Percentiles rank a stretch among this genome's conserved stretches.
Conservation (phyloP, 2,329 filamentous ascomycete species). For the Fonsecaea monophora region DNA sequence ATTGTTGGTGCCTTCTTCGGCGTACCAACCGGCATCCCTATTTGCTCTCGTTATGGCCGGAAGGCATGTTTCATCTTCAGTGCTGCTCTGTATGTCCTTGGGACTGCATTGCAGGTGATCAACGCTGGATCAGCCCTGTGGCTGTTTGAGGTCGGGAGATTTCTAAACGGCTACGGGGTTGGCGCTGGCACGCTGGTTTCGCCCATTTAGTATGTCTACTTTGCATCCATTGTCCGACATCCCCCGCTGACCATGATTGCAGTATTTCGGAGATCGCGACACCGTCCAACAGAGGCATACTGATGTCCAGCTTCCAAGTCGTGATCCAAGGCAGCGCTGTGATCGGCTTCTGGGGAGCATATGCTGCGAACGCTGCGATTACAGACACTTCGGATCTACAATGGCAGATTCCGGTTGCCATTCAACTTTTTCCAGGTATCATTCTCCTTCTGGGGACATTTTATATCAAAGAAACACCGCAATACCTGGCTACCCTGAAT, state of each 20-base stretch:
- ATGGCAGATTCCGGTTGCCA: constrained; percentile 60
- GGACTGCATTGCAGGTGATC: constrained; percentile 24
- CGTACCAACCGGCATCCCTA: constrained; percentile 24
- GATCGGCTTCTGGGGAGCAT: constrained; percentile 35
- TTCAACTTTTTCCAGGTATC: constrained; percentile 60
- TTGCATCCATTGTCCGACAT: not conserved
- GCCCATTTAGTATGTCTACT: constrained; percentile 26
- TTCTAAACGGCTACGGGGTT: constrained; percentile 32
- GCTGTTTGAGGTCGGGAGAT: constrained; percentile 27
- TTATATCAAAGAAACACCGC: constrained; percentile 59
- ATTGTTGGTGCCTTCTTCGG: constrained; percentile 29
- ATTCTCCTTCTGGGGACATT: constrained; percentile 57
- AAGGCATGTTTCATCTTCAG: constrained; percentile 28
- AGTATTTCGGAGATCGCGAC: constrained; percentile 30
- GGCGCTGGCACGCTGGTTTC: constrained; percentile 32
- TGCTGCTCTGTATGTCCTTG: constrained; percentile 30
- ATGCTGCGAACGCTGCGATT: constrained; percentile 24
- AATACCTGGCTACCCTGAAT: constrained; percentile 62
- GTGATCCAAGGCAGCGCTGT: constrained; percentile 29
- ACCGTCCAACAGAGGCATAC: constrained; percentile 16
- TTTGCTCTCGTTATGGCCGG: constrained; percentile 24
- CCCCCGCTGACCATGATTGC: not conserved
- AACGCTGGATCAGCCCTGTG: constrained; percentile 8
- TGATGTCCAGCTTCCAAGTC: constrained; percentile 34
- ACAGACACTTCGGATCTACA: constrained; percentile 44